Base-by-base conservation (phyloP, 495 filamentous ascomycete species). In the Annulohypoxylon moriforme region DNA sequence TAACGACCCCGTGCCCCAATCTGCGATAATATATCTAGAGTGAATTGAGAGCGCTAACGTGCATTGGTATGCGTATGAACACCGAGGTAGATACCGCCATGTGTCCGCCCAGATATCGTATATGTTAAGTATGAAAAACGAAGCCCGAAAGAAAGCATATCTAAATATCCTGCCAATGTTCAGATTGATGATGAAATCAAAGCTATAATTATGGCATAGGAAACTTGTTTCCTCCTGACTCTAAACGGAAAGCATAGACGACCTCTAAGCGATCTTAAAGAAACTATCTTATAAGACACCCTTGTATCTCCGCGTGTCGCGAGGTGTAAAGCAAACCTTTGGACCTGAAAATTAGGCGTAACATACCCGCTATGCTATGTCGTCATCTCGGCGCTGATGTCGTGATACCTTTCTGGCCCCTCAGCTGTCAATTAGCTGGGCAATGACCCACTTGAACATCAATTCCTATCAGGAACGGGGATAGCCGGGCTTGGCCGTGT, bases 361-460 rank as follows among this genome's bases (percentile, higher is more conserved):
- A 7, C 1, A 11, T 46, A 42, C 14, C 38, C 40, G n/a, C 40
- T 44, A 44, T 47, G 27, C n/a, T 27, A 61, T 61, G 42, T 42
- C 42, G 58, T 34, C 58, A 61, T 49, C 58, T 49, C 40, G 24
- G 16, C 29, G 25, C 20, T 49, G 58, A 49, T 61, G 58, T 61
- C 58, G 58, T 61, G 58, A 61, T 61, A 1, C 31, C 4, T 16
- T 16, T 14, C 24, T 27, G 18, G 20, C 25, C 24, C 3, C 40
- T 18, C 3, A 20, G 13, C 40, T n/a, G 9, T 7, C 40, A 18
- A 7, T 2, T 18, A 20, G n/a, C 40, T 18, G 5, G 1, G 16
- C 6, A 20, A 18, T 44, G 40, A 44, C 40, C 40, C 40, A 44
- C 40, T 44, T 18, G 40, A 44, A 18, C 16, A 18, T 42, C 24